Evolutionary conservation across 345 rosid species (phyloP).

Genomic region (Salix suchowensis): DNA sequence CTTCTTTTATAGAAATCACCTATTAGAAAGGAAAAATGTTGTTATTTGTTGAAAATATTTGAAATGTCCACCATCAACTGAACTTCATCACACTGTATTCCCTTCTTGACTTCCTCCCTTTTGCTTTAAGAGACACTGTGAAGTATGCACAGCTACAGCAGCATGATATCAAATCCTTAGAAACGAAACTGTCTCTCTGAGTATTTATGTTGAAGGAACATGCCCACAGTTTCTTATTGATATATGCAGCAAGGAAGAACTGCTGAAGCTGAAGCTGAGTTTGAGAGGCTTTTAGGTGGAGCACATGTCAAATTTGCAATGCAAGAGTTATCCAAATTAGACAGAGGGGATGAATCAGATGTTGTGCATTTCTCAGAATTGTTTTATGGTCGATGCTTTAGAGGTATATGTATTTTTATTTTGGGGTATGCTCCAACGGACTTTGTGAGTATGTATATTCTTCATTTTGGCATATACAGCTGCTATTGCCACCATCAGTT

Average conservation of each 20-base stretch:
- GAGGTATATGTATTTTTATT: slow-evolving; percentile 47
- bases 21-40: neutral
- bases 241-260: slow-evolving; percentile 70
- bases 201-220: slow-evolving; percentile 4
- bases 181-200: neutral
- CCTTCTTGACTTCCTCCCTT: neutral
- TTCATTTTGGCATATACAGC: slow-evolving; percentile 7
- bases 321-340: slow-evolving; percentile 70
- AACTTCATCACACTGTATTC: neutral
- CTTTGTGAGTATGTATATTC: slow-evolving; percentile 11
- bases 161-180: neutral
- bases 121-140: neutral
- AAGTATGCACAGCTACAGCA: neutral
- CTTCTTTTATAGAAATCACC: neutral
- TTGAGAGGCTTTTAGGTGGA: slow-evolving; percentile 77
- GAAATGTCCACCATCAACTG: neutral
- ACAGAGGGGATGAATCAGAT: slow-evolving; percentile 64
- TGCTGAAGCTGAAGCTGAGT: slow-evolving; percentile 80
- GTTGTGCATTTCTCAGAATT: slow-evolving; percentile 62
- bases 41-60: too few species aligned
- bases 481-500: slow-evolving; percentile 4
- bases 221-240: slow-evolving; percentile 12
- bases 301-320: slow-evolving; percentile 75
- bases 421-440: neutral
- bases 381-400: slow-evolving; percentile 70